Conservation (phyloP, 495 filamentous ascomycete species). For the Talaromyces liani region DNA sequence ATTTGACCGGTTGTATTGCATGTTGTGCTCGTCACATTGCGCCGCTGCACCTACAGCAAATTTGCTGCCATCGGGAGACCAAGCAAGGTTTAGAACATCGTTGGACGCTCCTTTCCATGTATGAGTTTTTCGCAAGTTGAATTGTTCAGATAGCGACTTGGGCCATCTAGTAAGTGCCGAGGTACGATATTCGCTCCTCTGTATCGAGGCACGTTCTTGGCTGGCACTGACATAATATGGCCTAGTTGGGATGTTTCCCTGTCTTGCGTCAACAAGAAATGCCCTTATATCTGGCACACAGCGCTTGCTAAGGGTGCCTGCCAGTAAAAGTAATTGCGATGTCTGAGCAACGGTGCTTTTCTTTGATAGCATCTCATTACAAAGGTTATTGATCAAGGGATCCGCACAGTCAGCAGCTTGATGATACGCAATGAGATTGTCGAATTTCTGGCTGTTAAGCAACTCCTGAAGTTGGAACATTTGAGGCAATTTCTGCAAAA, state of each 20-base stretch:
- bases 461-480: conserved; percentile 10
- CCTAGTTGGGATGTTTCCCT: conserved; percentile 10
- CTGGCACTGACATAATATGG: conserved; percentile 10
- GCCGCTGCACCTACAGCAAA: conserved; percentile 62
- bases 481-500: conserved; percentile 2
- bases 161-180: not conserved
- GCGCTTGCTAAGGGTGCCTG: conserved; percentile 10
- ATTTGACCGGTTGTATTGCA: conserved; percentile 75
- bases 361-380: not conserved
- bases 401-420: not conserved
- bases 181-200: not conserved
- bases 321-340: conserved; percentile 8
- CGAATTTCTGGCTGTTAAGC: not conserved
- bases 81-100: conserved; percentile 40
- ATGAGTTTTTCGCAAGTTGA: conserved; percentile 25
- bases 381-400: not conserved
- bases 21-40: conserved; percentile 64
- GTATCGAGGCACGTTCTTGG: not conserved
- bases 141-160: not conserved
- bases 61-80: conserved; percentile 40
- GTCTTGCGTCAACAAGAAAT: conserved; percentile 15
- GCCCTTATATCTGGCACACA: conserved; percentile 9
- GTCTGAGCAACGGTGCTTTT: not conserved
- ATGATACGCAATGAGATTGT: not conserved
- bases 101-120: conserved; percentile 46